phyloP scores from a whole-genome alignment of 495 filamentous ascomycete genomes.

The Aspergillus ellipticus region DNA sequence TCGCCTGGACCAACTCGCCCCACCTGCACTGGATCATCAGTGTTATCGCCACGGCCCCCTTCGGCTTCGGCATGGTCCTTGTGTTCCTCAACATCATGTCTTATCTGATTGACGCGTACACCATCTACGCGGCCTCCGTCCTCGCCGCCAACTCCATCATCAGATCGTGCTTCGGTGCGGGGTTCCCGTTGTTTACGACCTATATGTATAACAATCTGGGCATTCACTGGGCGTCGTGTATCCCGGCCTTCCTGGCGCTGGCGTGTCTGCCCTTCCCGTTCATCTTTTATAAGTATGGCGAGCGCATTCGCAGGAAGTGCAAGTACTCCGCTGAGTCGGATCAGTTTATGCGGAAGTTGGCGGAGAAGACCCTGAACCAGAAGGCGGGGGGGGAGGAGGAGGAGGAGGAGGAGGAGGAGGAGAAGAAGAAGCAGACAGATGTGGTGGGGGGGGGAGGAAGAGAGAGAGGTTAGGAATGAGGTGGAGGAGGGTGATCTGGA shows the following conservation, averaged over 20 bases:
- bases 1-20: slow-evolving; percentile 32
- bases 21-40: slow-evolving; percentile 33
- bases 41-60: slow-evolving; percentile 25
- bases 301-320: slow-evolving; percentile 29
- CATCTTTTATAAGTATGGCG: slow-evolving; percentile 34
- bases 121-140: slow-evolving; percentile 37
- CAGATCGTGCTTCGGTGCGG: slow-evolving; percentile 30
- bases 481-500: background rate
- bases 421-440: background rate
- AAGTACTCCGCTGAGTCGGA: slow-evolving; percentile 37
- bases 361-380: background rate
- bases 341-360: slow-evolving; percentile 2
- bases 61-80: slow-evolving; percentile 44
- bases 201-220: slow-evolving; percentile 36
- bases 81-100: slow-evolving; percentile 37
- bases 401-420: background rate
- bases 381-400: no score
- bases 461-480: no score
- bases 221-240: slow-evolving; percentile 31
- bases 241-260: slow-evolving; percentile 38
- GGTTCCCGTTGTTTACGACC: slow-evolving; percentile 38
- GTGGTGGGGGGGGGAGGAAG: background rate
- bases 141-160: slow-evolving; percentile 40
- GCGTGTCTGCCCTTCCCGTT: slow-evolving; percentile 32
- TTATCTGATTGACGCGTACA: slow-evolving; percentile 47